Base-by-base conservation (phyloP, 2,329 filamentous ascomycete species). In the Aphanoascus verrucosus region DNA sequence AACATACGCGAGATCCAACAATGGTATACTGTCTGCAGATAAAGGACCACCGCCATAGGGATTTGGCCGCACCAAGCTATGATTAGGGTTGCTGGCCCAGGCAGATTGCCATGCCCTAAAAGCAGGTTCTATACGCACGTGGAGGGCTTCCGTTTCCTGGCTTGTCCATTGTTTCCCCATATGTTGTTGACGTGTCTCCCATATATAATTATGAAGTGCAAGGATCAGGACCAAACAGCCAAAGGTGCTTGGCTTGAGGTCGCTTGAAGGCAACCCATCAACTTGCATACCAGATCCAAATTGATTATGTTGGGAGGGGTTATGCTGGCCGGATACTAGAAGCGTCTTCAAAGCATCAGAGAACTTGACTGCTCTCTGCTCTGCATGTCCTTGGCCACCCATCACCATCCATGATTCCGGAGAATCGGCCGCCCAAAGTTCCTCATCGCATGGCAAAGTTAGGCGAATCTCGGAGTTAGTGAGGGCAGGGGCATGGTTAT, bases 191-290 rank as follows among this genome's bases (percentile, higher is more conserved):
- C 91, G 80, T 0, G 90, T 96, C 70, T 97, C 91, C 93, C 93
- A 97, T 43, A 97, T 96, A 68, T 95, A 96, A 62, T 96, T 96
- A 71, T 97, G 93, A 20, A 97, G 76, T 2, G 93, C 90, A 65
- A 95, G 91, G 66, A 97, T 96, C 58, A 98, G 73, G 5, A 96
- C 79, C 31, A 96, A 76, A 65, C 89, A 95, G 7, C 91, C 93
- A 66, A 95, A 94, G 0, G 89, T 90, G 70, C 91, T 96, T 0
- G 89, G 88, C 59, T 80, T 82, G 46, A 93, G 74, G 34, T 88
- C 82, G 51, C 75, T 82, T 58, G 78, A 74, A 1, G 78, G 71
- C 1, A 77, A 63, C 7, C 83, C 78, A 42, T 74, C 72, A 7
- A 72, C 56, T 34, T 72, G 69, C 31, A 70, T 62, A 35, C 66